Conservation (phyloP, 495 filamentous ascomycete species). For the Lentithecium fluviatile region DNA sequence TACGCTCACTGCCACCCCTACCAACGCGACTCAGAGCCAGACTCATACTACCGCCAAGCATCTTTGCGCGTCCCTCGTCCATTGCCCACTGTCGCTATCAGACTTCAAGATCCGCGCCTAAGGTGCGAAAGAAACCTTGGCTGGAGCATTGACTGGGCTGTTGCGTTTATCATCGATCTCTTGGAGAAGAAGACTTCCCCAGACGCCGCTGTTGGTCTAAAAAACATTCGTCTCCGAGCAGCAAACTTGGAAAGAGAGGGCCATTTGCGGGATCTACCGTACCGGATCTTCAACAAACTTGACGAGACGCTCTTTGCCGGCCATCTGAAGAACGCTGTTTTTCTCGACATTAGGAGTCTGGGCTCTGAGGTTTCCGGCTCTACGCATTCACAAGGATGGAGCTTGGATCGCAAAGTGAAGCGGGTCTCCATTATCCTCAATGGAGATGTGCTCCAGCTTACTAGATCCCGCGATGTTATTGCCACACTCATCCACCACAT, state of each 20-base stretch:
- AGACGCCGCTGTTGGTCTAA: slow-evolving; percentile 7
- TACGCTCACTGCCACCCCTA: not conserved
- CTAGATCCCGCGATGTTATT: slow-evolving; percentile 7
- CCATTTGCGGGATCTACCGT: slow-evolving; percentile 13
- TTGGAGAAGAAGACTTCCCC: slow-evolving; percentile 17
- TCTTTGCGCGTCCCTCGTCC: slow-evolving; percentile 1
- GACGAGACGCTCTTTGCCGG: slow-evolving; percentile 28
- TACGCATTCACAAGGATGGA: slow-evolving; percentile 21
- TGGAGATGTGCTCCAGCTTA: slow-evolving; percentile 5
- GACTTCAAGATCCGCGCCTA: slow-evolving; percentile 13
- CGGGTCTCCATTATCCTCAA: slow-evolving; percentile 30
- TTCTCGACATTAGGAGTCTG: slow-evolving; percentile 14
- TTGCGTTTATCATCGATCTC: slow-evolving; percentile 31
- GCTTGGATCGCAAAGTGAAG: slow-evolving; percentile 12
- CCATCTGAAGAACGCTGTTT: slow-evolving; percentile 28
- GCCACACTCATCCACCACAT: slow-evolving; percentile 37
- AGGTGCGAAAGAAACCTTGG: slow-evolving; percentile 23
- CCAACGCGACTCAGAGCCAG: slow-evolving; percentile 8
- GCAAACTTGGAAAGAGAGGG: not conserved
- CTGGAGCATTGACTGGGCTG: slow-evolving; percentile 34
- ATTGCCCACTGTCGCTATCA: not conserved
- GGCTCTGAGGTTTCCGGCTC: slow-evolving; percentile 21
- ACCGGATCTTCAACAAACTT: slow-evolving; percentile 18
- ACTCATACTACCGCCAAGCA: slow-evolving; percentile 1
- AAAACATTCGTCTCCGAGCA: slow-evolving; percentile 7